phyloP scores from a whole-genome alignment of 1,139 yeast species.

The Lizanozyma gosingica region DNA sequence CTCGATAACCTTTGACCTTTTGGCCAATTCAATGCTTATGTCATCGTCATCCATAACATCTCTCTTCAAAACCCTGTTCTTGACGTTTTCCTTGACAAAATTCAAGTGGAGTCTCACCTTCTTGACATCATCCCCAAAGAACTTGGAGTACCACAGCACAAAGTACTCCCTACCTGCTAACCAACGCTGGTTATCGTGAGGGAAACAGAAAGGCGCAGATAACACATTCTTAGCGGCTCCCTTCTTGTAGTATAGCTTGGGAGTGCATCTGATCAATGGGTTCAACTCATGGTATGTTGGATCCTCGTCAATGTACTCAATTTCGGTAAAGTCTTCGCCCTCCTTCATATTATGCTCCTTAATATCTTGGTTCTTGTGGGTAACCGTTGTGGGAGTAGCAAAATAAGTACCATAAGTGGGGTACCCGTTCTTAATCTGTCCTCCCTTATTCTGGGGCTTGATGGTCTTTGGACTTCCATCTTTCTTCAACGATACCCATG shows the following conservation, averaged over 20 bases:
- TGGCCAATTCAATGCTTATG: constrained; percentile 3
- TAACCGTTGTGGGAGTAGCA: constrained; percentile 56
- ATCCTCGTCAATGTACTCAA: constrained; percentile 52
- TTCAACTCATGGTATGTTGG: constrained; percentile 57
- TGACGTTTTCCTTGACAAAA: constrained; percentile 46
- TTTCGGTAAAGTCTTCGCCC: constrained; percentile 48
- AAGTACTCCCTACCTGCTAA: constrained; percentile 59
- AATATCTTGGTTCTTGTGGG: constrained; percentile 47
- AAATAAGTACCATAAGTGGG: constrained; percentile 77
- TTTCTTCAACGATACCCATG: constrained; percentile 75
- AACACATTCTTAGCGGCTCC: constrained; percentile 47
- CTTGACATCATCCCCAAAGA: constrained; percentile 42
- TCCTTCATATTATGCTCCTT: constrained; percentile 65
- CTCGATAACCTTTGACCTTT: constrained; percentile 18
- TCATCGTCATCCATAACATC: constrained; percentile 13
- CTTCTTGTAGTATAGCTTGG: constrained; percentile 58
- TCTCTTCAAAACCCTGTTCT: constrained; percentile 49
- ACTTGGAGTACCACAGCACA: constrained; percentile 68
- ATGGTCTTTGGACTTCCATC: constrained; percentile 79
- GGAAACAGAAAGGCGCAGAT: constrained; percentile 79
- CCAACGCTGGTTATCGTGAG: constrained; percentile 50
- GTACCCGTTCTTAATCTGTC: constrained; percentile 51
- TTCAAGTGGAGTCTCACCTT: constrained; percentile 63
- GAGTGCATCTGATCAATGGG: constrained; percentile 81
- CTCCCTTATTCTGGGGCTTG: constrained; percentile 64